Evolutionary conservation across 1,284 basidiomycete genomes (phyloP).

Genomic region (Pisolithus thermaeus): DNA sequence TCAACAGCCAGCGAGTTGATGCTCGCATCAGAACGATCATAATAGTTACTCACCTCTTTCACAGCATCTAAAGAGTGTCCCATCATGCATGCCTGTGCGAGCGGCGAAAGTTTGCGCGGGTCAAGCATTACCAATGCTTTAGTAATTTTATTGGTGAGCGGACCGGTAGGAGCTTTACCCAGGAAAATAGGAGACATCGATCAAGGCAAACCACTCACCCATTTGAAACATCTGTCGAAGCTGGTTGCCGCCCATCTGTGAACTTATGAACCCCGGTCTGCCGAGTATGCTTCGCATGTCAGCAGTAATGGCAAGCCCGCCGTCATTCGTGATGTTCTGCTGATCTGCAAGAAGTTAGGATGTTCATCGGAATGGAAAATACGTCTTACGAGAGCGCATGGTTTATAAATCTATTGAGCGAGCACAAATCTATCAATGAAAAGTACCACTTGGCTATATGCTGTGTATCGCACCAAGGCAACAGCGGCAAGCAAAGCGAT

Average conservation of each 20-base stretch:
- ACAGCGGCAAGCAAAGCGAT: too few relatives aligned
- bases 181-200: neutral
- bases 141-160: neutral
- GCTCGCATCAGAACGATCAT: neutral
- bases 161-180: too few relatives aligned
- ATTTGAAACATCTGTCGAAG: slow-evolving; percentile 34
- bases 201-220: slow-evolving; percentile 21
- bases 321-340: neutral
- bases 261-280: slow-evolving; percentile 32
- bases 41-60: slow-evolving; percentile 23
- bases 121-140: slow-evolving; percentile 18
- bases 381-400: too few relatives aligned
- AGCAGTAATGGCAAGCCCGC: neutral
- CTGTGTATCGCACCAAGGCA: too few relatives aligned
- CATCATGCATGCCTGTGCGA: slow-evolving; percentile 33
- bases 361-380: too few relatives aligned
- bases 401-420: too few relatives aligned
- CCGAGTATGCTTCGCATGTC: slow-evolving; percentile 14
- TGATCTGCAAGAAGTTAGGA: neutral
- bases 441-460: too few relatives aligned
- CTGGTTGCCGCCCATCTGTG: slow-evolving; percentile 28
- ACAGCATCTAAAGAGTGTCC: slow-evolving; percentile 29
- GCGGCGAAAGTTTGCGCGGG: slow-evolving; percentile 28
- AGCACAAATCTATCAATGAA: too few relatives aligned
- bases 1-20: neutral